Percentiles rank a stretch among this genome's conserved stretches.
Evolutionary conservation across 176 grass and related monocot species (phyloP).

Genomic region (Oryza longistaminata): DNA sequence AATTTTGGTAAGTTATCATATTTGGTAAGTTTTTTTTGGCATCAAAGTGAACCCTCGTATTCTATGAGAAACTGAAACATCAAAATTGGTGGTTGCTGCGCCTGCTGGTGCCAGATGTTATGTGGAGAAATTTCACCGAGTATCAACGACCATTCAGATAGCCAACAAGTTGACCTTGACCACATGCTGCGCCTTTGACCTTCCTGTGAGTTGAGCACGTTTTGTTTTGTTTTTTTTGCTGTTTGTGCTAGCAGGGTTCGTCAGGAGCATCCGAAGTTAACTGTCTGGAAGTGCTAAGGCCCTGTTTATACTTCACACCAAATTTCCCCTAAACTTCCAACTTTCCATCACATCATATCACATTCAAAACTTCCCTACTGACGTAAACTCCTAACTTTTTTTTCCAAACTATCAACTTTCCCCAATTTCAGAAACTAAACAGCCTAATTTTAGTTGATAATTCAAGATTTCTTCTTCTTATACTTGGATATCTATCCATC

Average conservation of each 20-base stretch:
- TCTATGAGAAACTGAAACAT: background rate
- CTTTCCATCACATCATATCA: too few species aligned
- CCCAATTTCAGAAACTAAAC: too few species aligned
- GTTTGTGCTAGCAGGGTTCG: background rate
- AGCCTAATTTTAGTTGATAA: background rate
- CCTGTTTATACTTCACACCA: too few species aligned
- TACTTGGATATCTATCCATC: background rate
- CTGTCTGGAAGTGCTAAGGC: background rate
- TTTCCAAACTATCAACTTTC: too few species aligned
- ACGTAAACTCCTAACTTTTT: too few species aligned
- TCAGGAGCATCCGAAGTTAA: background rate
- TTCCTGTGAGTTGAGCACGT: too few species aligned
- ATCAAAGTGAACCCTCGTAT: too few species aligned
- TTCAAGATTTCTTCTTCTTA: slow-evolving; percentile 61
- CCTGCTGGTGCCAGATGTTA: too few species aligned
- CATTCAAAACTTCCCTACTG: too few species aligned
- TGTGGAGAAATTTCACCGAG: background rate
- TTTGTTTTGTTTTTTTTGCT: background rate
- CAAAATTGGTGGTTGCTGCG: background rate
- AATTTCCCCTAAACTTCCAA: too few species aligned
- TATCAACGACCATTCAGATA: background rate
- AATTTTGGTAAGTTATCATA: too few species aligned
- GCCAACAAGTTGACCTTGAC: background rate
- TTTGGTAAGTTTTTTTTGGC: too few species aligned
- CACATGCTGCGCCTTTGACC: background rate